These are phyloP conservation scores for Didymella lethalis DNA, from an alignment of 2,329 filamentous ascomycete species.

Conservation along the genomic window DNA sequence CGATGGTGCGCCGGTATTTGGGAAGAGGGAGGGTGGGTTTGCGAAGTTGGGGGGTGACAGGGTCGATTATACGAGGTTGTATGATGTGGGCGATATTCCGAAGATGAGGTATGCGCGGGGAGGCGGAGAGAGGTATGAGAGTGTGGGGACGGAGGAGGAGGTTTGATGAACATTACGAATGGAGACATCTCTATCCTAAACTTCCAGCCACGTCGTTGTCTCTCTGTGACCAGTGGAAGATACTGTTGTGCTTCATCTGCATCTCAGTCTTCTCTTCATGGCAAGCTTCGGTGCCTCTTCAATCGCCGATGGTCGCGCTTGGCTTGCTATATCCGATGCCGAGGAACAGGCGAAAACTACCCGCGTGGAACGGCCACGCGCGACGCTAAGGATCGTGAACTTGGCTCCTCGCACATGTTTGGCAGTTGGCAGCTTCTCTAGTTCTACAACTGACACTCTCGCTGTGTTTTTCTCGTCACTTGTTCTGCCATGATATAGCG, in stretches of 20 bases:
- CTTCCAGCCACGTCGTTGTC: too few relatives aligned
- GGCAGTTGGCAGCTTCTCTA: constrained; percentile 13
- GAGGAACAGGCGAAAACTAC: constrained; percentile 34
- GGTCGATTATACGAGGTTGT: constrained; percentile 89
- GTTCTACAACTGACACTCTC: background rate
- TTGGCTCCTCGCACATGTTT: constrained; percentile 14
- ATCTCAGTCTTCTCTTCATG: too few relatives aligned
- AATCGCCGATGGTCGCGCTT: constrained; percentile 10
- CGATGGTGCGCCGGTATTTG: constrained; percentile 83
- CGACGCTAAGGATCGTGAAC: constrained; percentile 19
- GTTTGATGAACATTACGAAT: constrained; percentile 13
- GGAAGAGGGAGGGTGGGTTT: constrained; percentile 74
- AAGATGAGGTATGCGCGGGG: constrained; percentile 66
- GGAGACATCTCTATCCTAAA: background rate
- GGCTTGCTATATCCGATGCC: constrained; percentile 20
- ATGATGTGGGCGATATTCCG: constrained; percentile 90
- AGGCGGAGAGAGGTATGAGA: constrained; percentile 64
- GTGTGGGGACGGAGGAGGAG: constrained; percentile 55
- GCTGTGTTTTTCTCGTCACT: background rate
- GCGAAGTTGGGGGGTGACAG: constrained; percentile 79
- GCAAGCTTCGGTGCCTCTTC: constrained; percentile 12
- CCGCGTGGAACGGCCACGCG: constrained; percentile 24
- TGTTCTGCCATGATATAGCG: constrained; percentile 22
- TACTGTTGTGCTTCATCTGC: too few relatives aligned
- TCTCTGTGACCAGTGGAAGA: too few relatives aligned